Evolutionary conservation across 176 grass and related monocot genomes (phyloP), one percentile per base, ranked within the genome.

Genomic region (Elaeis guineensis): DNA sequence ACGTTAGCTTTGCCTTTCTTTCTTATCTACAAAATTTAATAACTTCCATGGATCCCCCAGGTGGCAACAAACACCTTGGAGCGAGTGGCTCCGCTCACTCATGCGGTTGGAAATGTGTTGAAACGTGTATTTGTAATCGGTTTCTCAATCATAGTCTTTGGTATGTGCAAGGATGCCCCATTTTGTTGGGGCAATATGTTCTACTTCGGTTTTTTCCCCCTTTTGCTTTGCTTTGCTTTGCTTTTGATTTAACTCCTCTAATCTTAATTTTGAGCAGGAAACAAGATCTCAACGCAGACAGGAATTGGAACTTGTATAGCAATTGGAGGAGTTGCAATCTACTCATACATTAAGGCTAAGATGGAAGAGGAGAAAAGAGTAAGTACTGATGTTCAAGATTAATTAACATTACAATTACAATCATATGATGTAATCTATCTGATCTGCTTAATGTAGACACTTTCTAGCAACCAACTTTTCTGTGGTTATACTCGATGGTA

Each of bases 61-160:
- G 8, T 98, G 65, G 93, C 93, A 54, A 92, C 93, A 48, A 98
- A 98, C 64, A 98, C 93, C 72, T 78, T 98, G 82, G 93, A 98
- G 63, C 72, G 93, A 51, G 93, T 98, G 55, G 84, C 93, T 54
- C 93, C 93, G 70, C 82, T 98, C 49, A 98, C 93, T 18, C 93
- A 98, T 68, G 93, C 93, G 24, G 93, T 98, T 19, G 93, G 93
- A 52, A 98, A 98, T 80, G 93, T 98, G 63, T 79, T 98, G 75
- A 98, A 98, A 83, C 89, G 93, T 82, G 93, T 98, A 9, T 98
- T 98, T 49, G 93, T 98, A 55, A 98, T 98, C 66, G 84, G 93
- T n/a, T 98, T 98, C 66, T 86, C 93, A 4, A 98, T 98, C 61
- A 58, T 98, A 16, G 15, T 69, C 32, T 98, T 98, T 50, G 93